Conservation (phyloP, 352 stramenopile species). For the Chrysophaeum taylorii region DNA sequence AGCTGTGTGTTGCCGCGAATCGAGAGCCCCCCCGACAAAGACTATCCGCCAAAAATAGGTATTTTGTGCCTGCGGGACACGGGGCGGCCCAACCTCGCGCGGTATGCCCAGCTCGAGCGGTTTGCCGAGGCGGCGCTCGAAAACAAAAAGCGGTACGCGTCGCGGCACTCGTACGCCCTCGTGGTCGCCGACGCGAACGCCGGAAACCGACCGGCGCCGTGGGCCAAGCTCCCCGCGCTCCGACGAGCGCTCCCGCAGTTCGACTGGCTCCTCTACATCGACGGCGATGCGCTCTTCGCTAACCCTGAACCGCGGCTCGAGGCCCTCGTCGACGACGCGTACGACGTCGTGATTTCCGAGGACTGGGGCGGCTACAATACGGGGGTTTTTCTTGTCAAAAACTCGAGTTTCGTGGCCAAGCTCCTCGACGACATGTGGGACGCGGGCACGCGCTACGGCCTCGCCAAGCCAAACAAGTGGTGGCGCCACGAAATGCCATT, state of each 20-base stretch:
- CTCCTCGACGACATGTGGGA: neutral
- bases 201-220: neutral
- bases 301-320: neutral
- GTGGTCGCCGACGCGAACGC: neutral
- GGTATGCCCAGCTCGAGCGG: neutral
- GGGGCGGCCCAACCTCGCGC: neutral
- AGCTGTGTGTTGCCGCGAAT: neutral
- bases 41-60: neutral
- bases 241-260: neutral
- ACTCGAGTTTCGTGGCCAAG: neutral
- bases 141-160: conserved; percentile 3
- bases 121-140: neutral
- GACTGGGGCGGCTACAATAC: conserved; percentile 17
- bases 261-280: conserved; percentile 10
- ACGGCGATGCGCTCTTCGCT: conserved; percentile 11
- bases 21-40: neutral
- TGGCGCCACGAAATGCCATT: neutral
- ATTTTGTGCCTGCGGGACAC: neutral
- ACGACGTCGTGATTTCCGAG: conserved; percentile 11
- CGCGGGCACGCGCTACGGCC: neutral
- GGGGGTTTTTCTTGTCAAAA: neutral
- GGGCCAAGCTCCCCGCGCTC: neutral
- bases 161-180: neutral
- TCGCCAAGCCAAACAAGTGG: neutral
- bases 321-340: conserved; percentile 5